These are phyloP conservation scores for Pelargonium nanum DNA, from an alignment of 345 rosid genomes.

Conservation along the genomic window DNA sequence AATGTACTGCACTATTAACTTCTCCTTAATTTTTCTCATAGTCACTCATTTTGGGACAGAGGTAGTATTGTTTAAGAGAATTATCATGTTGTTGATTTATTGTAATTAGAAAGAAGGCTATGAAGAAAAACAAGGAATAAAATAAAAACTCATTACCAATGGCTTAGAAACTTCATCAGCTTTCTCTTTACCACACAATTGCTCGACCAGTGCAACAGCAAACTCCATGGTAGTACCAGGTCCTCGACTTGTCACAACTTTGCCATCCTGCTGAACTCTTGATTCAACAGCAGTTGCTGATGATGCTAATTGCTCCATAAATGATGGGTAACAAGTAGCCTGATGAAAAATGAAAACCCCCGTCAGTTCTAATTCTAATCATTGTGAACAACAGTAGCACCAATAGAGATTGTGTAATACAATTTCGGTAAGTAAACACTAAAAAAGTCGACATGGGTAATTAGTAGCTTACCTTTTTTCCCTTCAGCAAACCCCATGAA, in stretches of 20 bases:
- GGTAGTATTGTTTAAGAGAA: too few species aligned
- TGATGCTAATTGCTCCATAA: constrained; percentile 69
- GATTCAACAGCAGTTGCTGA: constrained; percentile 63
- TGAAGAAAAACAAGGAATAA: background rate
- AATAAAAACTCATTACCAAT: constrained; percentile 39
- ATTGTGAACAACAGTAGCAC: background rate
- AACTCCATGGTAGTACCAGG: constrained; percentile 92
- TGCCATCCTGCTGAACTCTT: constrained; percentile 74
- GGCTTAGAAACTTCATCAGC: constrained; percentile 62
- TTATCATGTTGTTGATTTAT: too few species aligned
- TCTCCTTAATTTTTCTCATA: too few species aligned
- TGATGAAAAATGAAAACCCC: constrained; percentile 15
- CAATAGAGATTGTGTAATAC: background rate
- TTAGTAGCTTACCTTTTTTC: constrained; percentile 44
- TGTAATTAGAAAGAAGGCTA: background rate
- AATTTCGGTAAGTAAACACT: background rate
- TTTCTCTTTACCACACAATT: constrained; percentile 67
- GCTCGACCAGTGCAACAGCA: constrained; percentile 58
- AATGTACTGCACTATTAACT: too few species aligned
- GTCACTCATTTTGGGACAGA: too few species aligned
- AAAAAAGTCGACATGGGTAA: background rate
- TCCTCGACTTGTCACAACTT: constrained; percentile 67
- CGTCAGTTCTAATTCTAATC: background rate
- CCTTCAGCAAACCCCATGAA: constrained; percentile 82
- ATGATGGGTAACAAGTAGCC: constrained; percentile 86